Conservation (phyloP, 495 filamentous ascomycete species). For the Darksidea phi region DNA sequence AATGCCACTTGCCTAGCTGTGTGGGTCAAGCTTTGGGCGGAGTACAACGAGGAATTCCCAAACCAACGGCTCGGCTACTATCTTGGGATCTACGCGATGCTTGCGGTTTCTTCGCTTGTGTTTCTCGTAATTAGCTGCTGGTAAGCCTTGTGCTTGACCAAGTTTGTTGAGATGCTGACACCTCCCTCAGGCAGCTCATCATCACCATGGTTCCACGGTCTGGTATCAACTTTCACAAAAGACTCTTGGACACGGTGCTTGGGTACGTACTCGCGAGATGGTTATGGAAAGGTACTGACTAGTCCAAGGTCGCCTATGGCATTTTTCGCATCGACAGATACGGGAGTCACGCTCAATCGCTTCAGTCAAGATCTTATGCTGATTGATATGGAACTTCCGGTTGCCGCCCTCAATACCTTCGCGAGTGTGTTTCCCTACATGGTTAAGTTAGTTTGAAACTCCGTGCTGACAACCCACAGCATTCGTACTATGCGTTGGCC, state of each 20-base stretch:
- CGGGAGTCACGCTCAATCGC: slow-evolving; percentile 46
- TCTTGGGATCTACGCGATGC: slow-evolving; percentile 57
- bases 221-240: slow-evolving; percentile 52
- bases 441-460: slow-evolving; percentile 1
- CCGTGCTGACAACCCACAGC: slow-evolving; percentile 22
- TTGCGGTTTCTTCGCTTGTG: slow-evolving; percentile 47
- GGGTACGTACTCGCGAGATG: slow-evolving; percentile 27
- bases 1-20: slow-evolving; percentile 40
- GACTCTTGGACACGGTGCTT: slow-evolving; percentile 52
- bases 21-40: slow-evolving; percentile 59
- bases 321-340: slow-evolving; percentile 48
- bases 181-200: slow-evolving; percentile 46
- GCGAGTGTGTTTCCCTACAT: slow-evolving; percentile 39
- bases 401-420: slow-evolving; percentile 49
- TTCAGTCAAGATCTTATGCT: slow-evolving; percentile 51
- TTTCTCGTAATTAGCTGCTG: slow-evolving; percentile 50
- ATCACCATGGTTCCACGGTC: slow-evolving; percentile 56
- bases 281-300: neutral
- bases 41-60: slow-evolving; percentile 43
- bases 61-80: slow-evolving; percentile 48
- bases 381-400: slow-evolving; percentile 47
- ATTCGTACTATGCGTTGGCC: slow-evolving; percentile 50
- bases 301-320: slow-evolving; percentile 30
- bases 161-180: slow-evolving; percentile 12
- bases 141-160: slow-evolving; percentile 30